These are phyloP conservation scores for Murraya paniculata DNA, from an alignment of 345 rosid species.

Conservation along the genomic window DNA sequence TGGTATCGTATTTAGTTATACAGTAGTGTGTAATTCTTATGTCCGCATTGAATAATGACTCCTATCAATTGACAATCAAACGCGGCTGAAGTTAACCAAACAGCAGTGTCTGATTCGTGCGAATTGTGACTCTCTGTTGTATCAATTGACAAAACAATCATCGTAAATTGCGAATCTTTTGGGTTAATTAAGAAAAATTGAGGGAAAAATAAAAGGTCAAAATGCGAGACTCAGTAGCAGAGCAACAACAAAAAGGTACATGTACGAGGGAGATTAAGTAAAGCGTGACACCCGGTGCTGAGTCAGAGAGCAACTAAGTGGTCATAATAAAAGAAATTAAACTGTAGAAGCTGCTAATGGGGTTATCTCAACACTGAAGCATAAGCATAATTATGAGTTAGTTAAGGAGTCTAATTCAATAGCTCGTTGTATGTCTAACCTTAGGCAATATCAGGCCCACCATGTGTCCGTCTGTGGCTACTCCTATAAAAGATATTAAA, in stretches of 20 bases:
- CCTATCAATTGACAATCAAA: too few relatives aligned
- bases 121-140: background rate
- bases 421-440: conserved; percentile 22
- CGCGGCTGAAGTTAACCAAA: too few relatives aligned
- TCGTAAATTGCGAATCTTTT: background rate
- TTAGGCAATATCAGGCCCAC: conserved; percentile 40
- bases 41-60: too few relatives aligned
- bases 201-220: background rate
- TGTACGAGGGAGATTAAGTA: background rate
- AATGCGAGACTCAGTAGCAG: background rate
- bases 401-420: conserved; percentile 41
- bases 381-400: conserved; percentile 42
- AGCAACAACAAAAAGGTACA: background rate
- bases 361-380: conserved; percentile 22
- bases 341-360: conserved; percentile 23
- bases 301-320: conserved; percentile 18
- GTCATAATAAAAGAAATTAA: conserved; percentile 14
- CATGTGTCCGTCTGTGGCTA: background rate
- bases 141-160: background rate
- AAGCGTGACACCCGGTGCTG: conserved; percentile 13
- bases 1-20: too few relatives aligned
- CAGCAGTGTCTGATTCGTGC: too few relatives aligned
- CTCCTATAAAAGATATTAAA: too few relatives aligned
- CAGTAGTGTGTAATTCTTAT: too few relatives aligned
- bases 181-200: background rate